phyloP scores from a whole-genome alignment of 1,284 basidiomycete genomes.

The Rhodotorula sp. region DNA sequence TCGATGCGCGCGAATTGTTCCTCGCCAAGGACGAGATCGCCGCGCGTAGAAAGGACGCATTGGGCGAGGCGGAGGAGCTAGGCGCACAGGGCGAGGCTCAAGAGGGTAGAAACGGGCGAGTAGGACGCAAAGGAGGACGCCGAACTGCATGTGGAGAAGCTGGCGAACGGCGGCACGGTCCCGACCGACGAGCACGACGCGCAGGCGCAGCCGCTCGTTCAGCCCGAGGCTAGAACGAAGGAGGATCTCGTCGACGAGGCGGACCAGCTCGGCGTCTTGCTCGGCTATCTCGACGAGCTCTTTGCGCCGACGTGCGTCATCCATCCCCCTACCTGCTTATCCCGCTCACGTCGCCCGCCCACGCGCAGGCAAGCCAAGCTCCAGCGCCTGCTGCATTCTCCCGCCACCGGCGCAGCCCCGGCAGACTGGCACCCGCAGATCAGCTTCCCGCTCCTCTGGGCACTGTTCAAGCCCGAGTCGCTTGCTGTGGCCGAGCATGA shows the following conservation, averaged over 20 bases:
- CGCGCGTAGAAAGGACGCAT: not conserved
- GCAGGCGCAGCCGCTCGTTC: not conserved
- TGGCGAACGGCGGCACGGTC: too few relatives aligned
- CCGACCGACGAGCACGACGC: not conserved
- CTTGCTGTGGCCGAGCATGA: slow-evolving; percentile 59
- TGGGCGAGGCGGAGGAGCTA: slow-evolving; percentile 1
- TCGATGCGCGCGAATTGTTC: slow-evolving; percentile 26
- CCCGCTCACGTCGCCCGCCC: not conserved
- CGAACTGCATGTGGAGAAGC: not conserved
- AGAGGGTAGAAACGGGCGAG: not conserved
- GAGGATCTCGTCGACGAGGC: slow-evolving; percentile 32
- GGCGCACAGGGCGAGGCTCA: too few relatives aligned
- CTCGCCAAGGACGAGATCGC: not conserved
- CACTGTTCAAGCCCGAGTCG: slow-evolving; percentile 59
- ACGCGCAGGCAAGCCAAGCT: not conserved
- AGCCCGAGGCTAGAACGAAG: not conserved
- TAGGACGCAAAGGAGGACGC: not conserved
- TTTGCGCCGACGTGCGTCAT: slow-evolving; percentile 54
- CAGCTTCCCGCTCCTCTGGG: slow-evolving; percentile 58
- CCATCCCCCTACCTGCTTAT: not conserved
- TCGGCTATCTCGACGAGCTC: slow-evolving; percentile 57
- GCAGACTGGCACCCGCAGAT: not conserved
- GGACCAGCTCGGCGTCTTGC: slow-evolving; percentile 56
- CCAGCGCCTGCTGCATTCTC: not conserved
- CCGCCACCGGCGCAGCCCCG: not conserved